These are phyloP conservation scores for Aspergillus sp. DNA, from an alignment of 2,329 filamentous ascomycete species.

Conservation along the genomic window DNA sequence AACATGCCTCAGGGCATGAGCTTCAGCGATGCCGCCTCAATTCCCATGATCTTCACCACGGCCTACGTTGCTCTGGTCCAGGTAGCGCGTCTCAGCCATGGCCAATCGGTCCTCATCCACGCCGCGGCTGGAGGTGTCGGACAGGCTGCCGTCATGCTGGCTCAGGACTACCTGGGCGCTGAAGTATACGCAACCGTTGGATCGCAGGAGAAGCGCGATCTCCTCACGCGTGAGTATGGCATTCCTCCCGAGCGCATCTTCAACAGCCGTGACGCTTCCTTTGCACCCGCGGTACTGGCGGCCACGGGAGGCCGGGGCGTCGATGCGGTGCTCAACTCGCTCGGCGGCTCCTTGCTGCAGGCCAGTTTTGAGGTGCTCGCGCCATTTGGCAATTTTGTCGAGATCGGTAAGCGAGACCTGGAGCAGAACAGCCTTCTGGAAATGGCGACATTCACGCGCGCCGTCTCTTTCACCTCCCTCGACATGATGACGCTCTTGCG, in stretches of 20 bases:
- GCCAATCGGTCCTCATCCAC: not conserved
- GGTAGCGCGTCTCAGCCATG: not conserved
- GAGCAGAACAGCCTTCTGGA: not conserved
- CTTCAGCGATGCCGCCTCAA: not conserved
- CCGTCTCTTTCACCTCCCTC: no score
- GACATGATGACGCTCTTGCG: no score
- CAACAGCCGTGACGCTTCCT: not conserved
- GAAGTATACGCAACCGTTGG: not conserved
- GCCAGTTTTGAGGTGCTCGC: not conserved
- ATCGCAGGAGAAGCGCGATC: not conserved
- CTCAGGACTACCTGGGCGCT: not conserved
- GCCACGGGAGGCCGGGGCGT: not conserved
- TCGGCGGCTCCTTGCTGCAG: not conserved
- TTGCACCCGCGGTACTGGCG: not conserved
- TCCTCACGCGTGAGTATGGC: not conserved
- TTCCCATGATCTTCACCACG: not conserved
- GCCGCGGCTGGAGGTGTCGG: slow-evolving; percentile 3
- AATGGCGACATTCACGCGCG: not conserved
- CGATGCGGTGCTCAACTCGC: not conserved
- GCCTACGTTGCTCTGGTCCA: not conserved
- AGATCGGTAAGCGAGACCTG: not conserved
- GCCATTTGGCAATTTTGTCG: not conserved
- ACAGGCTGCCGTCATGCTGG: not conserved
- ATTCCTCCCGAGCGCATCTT: not conserved
- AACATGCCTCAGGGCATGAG: not conserved